Evolutionary conservation across 208 protist genomes (phyloP), one percentile per base, ranked within the genome.

Genomic region (Leishmania mexicana): DNA sequence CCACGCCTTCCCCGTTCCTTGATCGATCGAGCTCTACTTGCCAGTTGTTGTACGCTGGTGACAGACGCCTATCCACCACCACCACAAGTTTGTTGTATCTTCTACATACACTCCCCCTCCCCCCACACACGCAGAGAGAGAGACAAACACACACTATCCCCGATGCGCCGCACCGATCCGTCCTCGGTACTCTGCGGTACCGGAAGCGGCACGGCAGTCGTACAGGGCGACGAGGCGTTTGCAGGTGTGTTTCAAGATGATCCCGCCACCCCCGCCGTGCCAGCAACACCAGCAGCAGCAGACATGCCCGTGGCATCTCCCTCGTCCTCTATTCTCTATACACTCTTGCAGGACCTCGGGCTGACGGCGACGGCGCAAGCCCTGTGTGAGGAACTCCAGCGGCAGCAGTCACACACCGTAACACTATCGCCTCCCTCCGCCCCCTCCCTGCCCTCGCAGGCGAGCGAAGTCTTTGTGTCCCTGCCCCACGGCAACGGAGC

Each of bases 331-430:
- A 51, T 80, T n/a, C 83, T 86, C 38, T 86, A 83, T 77, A 83
- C 78, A 35, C 83, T 95, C n/a, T 82, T 95, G 53, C 77, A 88
- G 47, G 84, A 89, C 53, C 85, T 95, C 42, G 87, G 89, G 17
- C 75, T 92, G 60, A 87, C 81, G 38, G 90, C 90, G 11, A 94
- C 89, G 7, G 90, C 87, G n/a, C 81, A 89, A 21, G 85, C 84
- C 19, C 74, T 94, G 21, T 84, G 85, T 45, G 81, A 86, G 8
- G 89, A 95, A 81, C 83, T 87, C 24, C 74, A 83, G 53, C 79
- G 62, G 28, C 81, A 82, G 35, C 79, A 85, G 38, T 73, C 76
- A 15, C 17, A 68, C 73, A 21, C 42, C 19, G 76, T 40, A 35
- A 19, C 45, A 3, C 60, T 15, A 15, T 71, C 75, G 7, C 75